Conservation (phyloP, 257 asterid genomes). For the Gentiana straminea region DNA sequence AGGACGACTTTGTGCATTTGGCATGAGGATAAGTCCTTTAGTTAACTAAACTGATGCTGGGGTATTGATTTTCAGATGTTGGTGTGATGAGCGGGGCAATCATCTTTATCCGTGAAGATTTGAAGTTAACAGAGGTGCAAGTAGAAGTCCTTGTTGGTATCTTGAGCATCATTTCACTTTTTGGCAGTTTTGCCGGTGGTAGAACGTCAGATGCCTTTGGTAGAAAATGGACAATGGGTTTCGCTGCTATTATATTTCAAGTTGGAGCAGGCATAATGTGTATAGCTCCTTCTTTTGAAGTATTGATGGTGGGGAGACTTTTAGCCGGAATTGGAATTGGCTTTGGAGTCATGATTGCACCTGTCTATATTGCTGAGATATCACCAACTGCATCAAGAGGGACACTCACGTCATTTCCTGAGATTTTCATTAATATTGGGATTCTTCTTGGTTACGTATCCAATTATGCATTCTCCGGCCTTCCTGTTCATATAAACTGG, state of each 20-base stretch:
- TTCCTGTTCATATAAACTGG: slow-evolving; percentile 66
- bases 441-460: slow-evolving; percentile 88
- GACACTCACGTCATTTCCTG: slow-evolving; percentile 80
- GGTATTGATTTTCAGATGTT: slow-evolving; percentile 46
- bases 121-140: slow-evolving; percentile 70
- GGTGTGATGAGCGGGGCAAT: slow-evolving; percentile 98
- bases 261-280: slow-evolving; percentile 74
- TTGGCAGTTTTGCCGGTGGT: slow-evolving; percentile 82
- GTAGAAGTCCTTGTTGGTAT: slow-evolving; percentile 70
- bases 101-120: slow-evolving; percentile 67
- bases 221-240: slow-evolving; percentile 91
- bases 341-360: slow-evolving; percentile 87
- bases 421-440: slow-evolving; percentile 76
- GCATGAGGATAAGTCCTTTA: no score
- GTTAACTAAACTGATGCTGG: no score
- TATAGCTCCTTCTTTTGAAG: slow-evolving; percentile 54
- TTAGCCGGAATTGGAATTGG: slow-evolving; percentile 85
- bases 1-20: no score
- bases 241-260: slow-evolving; percentile 76
- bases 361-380: slow-evolving; percentile 88
- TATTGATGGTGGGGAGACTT: slow-evolving; percentile 67
- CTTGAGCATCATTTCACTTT: slow-evolving; percentile 66
- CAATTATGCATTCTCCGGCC: slow-evolving; percentile 65
- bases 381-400: slow-evolving; percentile 75
- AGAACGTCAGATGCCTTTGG: slow-evolving; percentile 80